These are phyloP conservation scores for Eutrema heterophyllum DNA, from an alignment of 345 rosid genomes.

Conservation along the genomic window DNA sequence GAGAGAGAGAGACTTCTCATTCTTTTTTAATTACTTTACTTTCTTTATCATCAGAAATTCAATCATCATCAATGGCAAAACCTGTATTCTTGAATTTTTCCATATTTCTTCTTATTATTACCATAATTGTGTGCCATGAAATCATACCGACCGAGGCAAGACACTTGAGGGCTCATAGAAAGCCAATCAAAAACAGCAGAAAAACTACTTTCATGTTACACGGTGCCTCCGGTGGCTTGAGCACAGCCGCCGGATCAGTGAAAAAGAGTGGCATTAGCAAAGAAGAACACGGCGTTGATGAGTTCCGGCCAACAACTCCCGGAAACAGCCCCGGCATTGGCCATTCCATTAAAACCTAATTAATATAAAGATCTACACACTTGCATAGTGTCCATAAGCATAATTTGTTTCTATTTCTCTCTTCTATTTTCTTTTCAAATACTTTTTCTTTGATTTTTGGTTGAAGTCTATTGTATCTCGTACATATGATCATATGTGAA, in stretches of 20 bases:
- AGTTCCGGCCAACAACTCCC: constrained; percentile 40
- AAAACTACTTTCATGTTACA: background rate
- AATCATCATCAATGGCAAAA: constrained; percentile 28
- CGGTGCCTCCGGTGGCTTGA: background rate
- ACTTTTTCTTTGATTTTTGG: background rate
- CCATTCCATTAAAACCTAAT: constrained; percentile 17
- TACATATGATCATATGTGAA: constrained; percentile 7
- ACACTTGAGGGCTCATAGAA: constrained; percentile 24
- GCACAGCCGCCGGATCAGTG: background rate
- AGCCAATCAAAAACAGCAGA: constrained; percentile 10
- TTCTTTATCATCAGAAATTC: background rate
- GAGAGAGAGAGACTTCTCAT: background rate
- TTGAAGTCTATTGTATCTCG: background rate
- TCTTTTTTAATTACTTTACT: background rate
- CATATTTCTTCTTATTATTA: constrained; percentile 24
- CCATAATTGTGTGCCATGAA: constrained; percentile 31
- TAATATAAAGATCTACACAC: background rate
- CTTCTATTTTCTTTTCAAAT: background rate
- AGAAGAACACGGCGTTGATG: constrained; percentile 30
- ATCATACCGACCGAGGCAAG: constrained; percentile 32
- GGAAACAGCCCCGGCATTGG: constrained; percentile 34
- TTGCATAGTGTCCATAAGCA: background rate
- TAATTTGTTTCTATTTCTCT: background rate
- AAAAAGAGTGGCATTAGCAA: constrained; percentile 17
- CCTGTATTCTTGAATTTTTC: background rate